Evolutionary conservation across 148 eudicot species (phyloP).

Genomic region (Cornus suecica): DNA sequence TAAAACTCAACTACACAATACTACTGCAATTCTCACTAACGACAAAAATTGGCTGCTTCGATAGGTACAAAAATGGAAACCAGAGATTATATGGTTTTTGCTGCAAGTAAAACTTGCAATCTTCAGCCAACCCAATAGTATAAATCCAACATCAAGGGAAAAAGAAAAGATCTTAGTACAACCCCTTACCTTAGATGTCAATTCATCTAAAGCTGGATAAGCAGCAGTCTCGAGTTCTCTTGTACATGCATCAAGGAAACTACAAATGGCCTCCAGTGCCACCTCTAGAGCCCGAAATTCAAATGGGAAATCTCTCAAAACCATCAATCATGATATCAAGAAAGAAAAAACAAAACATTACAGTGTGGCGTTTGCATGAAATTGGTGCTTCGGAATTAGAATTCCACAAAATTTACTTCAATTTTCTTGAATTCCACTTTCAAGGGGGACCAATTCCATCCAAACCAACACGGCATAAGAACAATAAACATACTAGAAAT

Average conservation of each 20-base stretch:
- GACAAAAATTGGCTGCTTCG: background rate
- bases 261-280: slow-evolving; percentile 78
- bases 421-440: no score
- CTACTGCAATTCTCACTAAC: background rate
- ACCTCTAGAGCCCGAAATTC: slow-evolving; percentile 95
- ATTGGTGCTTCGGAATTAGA: no score
- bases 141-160: background rate
- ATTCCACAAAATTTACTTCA: no score
- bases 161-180: background rate
- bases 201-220: slow-evolving; percentile 92
- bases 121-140: no score
- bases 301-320: slow-evolving; percentile 64
- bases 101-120: no score
- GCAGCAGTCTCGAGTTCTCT: slow-evolving; percentile 76
- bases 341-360: no score
- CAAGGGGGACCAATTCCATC: no score
- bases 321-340: slow-evolving; percentile 3
- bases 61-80: background rate
- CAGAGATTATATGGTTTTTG: no score
- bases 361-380: no score
- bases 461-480: background rate
- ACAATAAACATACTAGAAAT: background rate
- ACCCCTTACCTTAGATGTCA: slow-evolving; percentile 68
- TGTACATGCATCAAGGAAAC: slow-evolving; percentile 79
- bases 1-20: background rate